Conservation (phyloP, 495 filamentous ascomycete genomes). For the Eremomyces bilateralis region DNA sequence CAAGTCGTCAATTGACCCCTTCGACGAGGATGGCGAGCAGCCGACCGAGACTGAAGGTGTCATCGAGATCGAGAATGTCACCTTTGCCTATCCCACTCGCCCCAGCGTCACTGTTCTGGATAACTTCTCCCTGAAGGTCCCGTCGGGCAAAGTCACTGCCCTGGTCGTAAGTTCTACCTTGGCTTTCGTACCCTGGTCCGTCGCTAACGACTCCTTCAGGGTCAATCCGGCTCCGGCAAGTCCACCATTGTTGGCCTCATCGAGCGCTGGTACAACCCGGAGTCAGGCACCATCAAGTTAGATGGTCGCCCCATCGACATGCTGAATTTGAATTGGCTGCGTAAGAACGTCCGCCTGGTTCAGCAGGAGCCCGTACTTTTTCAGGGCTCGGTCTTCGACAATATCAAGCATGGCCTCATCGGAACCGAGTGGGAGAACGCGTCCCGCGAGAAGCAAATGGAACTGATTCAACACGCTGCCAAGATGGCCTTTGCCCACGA, state of each 20-base stretch:
- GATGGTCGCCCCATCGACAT: slow-evolving; percentile 83
- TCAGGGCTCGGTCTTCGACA: slow-evolving; percentile 85
- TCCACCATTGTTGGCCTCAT: slow-evolving; percentile 77
- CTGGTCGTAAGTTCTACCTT: too few relatives aligned
- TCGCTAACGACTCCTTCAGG: too few relatives aligned
- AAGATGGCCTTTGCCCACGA: background rate
- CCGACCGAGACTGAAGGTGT: background rate
- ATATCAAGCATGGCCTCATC: slow-evolving; percentile 80
- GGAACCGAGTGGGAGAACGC: slow-evolving; percentile 55
- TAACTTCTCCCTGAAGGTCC: slow-evolving; percentile 70
- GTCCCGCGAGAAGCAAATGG: slow-evolving; percentile 88
- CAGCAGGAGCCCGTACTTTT: slow-evolving; percentile 94
- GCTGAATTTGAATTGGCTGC: slow-evolving; percentile 59
- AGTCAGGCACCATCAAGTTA: slow-evolving; percentile 67
- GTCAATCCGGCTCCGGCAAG: slow-evolving; percentile 88
- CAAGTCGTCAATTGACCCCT: background rate
- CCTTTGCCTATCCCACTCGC: background rate
- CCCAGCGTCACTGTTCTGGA: slow-evolving; percentile 28
- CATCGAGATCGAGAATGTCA: background rate
- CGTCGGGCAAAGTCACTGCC: slow-evolving; percentile 84
- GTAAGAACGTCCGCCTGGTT: slow-evolving; percentile 77
- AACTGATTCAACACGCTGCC: slow-evolving; percentile 6
- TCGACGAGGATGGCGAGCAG: background rate
- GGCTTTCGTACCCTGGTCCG: too few relatives aligned
- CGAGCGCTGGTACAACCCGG: slow-evolving; percentile 85